Base-by-base conservation (phyloP, 805 yeast genomes). In the Diddensiella transvaalensis region DNA sequence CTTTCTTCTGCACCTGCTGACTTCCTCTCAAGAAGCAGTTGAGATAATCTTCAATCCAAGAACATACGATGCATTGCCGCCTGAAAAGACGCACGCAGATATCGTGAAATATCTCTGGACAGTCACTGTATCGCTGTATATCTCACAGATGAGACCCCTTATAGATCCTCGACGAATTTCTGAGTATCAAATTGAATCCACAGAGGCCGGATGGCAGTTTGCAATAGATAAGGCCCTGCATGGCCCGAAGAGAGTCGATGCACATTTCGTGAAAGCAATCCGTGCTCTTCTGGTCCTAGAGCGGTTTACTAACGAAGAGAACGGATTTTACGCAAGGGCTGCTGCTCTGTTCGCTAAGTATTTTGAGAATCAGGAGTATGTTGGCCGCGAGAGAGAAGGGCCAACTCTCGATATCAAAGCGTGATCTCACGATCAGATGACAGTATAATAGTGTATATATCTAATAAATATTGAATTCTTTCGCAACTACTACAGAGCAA, bases 1-100 rank as follows among this genome's bases (percentile, higher is more conserved):
- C 43, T 53, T 54, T 35, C 47, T 65, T 5, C 48, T 65, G 15
- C 68, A 65, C 42, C 48, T 61, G 1, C 50, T 65, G 18, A 62
- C 67, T 1, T 53, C 59, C 2, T 40, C 60, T 1, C 66, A 61
- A 15, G 69, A 48, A n/a, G 41, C 52, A 2, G 39, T 49, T 5
- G 62, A 59, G 38, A 51, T 59, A 13, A 6, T 57, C 22, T 32
- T 46, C 4, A 43, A 46, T 17, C 48, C 49, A 11, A 37, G 33
- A 24, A 46, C 42, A 6, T 17, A 35, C 15, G 6, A 21, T 2
- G 40, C 40, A 4, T 40, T 58, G 5, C 39, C 58, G 38, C 48
- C 54, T n/a, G 48, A 46, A 22, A 36, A 43, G 24, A 33, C 40
- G 10, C 53, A 47, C 3, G 44, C 41, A n/a, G 41, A 22, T 4